Evolutionary conservation across 108 stramenopile species (phyloP), one percentile per base, ranked within the genome.

Genomic region (Cyclotella choctawhatcheeana): DNA sequence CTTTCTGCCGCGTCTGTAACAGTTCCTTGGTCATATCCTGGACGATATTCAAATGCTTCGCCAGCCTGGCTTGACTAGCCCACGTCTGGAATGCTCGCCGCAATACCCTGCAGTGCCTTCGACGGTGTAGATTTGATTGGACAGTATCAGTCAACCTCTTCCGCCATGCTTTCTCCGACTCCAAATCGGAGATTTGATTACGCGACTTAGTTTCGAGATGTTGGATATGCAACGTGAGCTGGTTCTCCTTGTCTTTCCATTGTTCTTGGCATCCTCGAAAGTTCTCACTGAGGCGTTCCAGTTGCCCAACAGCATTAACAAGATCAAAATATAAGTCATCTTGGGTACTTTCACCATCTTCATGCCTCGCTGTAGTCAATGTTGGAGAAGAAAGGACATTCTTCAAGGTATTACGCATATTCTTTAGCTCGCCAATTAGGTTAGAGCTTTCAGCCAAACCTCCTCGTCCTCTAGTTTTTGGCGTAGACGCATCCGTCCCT

Each of bases 21-120:
- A 80, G 79, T 48, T 80, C 79, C 47, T 52, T 73, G 43, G 72
- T 62, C 72, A 80, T 73, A n/a, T 73, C 61, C 62, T 73, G 73
- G 5, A 56, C 79, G 47, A 80, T 60, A n/a, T 50, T 43, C 33
- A 80, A 33, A 44, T 73, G 72, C 34, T 64, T 67, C n/a, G 44
- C 51, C 51, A 67, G 45, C n/a, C 50, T 54, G 14, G 77, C 44
- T 72, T 79, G 77, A 24, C 63, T 55, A 2, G 24, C 20, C 69
- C 77, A 71, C 33, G 40, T 48, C 17, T 64, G 62, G 27, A 79
- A 79, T 21, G 64, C 71, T 44, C 33, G 64, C 58, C 53, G 45
- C 32, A 52, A 13, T n/a, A 62, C 51, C 27, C 54, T 44, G 5
- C 30, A 34, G n/a, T 66, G 47, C 12, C 59, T 31, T 18, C 77